Conservation (phyloP, 352 stramenopile species). For the Sclerospora graminicola region DNA sequence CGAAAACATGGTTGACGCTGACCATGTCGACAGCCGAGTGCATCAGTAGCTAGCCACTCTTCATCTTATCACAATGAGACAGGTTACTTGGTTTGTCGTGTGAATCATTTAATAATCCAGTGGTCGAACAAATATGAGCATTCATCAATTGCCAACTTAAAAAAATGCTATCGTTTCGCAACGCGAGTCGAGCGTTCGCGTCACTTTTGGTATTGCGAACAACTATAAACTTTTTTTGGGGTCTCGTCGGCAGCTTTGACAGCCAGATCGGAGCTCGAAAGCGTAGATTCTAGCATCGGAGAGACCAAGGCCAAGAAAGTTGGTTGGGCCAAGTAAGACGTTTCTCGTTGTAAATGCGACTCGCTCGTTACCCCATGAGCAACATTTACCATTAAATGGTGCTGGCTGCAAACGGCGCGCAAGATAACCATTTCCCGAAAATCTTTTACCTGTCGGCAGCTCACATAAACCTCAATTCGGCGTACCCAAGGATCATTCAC, state of each 20-base stretch:
- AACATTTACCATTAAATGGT: conserved; percentile 67
- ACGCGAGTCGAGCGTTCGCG: conserved; percentile 46
- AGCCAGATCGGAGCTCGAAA: conserved; percentile 18
- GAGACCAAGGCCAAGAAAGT: conserved; percentile 77
- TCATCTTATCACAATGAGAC: no score
- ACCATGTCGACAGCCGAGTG: no score
- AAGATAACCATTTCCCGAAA: no score
- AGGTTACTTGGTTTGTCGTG: no score
- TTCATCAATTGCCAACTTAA: conserved; percentile 57
- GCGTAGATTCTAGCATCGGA: conserved; percentile 62
- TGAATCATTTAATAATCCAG: no score
- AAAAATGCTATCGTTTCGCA: conserved; percentile 83
- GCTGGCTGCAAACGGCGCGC: conserved; percentile 76
- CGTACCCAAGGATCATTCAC: no score
- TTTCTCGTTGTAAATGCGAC: no score
- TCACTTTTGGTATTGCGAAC: conserved; percentile 65
- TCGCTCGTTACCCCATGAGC: conserved; percentile 33
- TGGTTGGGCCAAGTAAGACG: conserved; percentile 40
- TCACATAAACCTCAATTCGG: conserved; percentile 83
- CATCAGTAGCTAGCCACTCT: no score
- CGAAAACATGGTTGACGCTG: no score
- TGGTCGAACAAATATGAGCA: no score
- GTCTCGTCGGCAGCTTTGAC: conserved; percentile 22
- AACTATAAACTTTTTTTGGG: conserved; percentile 67
- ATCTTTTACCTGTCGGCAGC: conserved; percentile 81